Percentiles rank a stretch among this genome's conserved stretches.
phyloP scores from a whole-genome alignment of 73 alveolate genomes.

The Uronychia binucleata region DNA sequence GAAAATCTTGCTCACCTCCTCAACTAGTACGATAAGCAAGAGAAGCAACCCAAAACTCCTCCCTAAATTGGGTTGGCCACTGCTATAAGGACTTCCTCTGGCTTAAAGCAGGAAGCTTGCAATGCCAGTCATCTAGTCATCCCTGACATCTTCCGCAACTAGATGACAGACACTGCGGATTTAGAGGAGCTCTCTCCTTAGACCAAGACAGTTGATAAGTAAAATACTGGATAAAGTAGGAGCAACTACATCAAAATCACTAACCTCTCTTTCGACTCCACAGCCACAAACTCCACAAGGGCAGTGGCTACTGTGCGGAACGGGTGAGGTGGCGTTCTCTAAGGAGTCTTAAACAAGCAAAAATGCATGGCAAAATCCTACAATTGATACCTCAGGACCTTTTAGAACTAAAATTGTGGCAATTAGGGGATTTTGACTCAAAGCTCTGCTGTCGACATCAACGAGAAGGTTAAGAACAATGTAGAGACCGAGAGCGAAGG shows the following conservation, averaged over 20 bases:
- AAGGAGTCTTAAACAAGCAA: neutral
- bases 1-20: neutral
- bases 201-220: neutral
- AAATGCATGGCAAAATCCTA: neutral
- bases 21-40: neutral
- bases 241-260: neutral
- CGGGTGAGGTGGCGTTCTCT: neutral
- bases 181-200: neutral
- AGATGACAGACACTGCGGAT: neutral
- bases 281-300: neutral
- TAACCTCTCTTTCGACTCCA: neutral
- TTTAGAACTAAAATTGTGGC: neutral
- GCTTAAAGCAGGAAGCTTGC: neutral
- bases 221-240: too few relatives aligned
- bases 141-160: neutral
- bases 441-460: too few relatives aligned
- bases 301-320: neutral
- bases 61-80: neutral
- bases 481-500: too few relatives aligned
- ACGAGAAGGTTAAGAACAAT: too few relatives aligned
- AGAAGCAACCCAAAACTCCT: neutral
- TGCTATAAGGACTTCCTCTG: neutral
- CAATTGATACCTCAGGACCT: neutral
- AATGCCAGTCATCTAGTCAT: neutral
- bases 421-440: too few relatives aligned